Evolutionary conservation across 106 monocot species (phyloP).

Genomic region (Dendrobium huoshanense): DNA sequence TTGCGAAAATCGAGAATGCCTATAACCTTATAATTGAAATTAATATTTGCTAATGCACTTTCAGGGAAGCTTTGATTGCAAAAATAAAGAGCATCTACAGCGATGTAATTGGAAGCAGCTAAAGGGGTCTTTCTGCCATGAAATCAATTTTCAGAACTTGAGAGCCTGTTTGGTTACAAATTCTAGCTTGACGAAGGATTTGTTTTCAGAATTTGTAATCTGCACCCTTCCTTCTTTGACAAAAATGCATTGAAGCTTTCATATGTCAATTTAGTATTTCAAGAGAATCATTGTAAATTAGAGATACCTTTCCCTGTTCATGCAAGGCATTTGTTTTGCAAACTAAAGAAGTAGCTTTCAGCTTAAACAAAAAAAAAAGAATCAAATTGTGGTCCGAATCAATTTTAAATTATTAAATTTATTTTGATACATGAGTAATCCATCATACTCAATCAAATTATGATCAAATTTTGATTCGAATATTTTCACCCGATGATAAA

Average conservation of each 20-base stretch:
- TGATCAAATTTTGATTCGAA: too few relatives aligned
- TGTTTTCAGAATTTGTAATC: neutral
- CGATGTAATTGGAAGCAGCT: constrained; percentile 54
- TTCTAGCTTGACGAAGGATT: neutral
- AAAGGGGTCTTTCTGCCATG: neutral
- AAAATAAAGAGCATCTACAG: constrained; percentile 47
- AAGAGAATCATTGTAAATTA: neutral
- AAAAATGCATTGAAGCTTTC: neutral
- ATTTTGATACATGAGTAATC: neutral
- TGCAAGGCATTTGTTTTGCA: neutral
- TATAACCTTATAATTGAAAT: neutral
- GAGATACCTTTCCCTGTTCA: too few relatives aligned
- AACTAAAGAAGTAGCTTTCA: neutral
- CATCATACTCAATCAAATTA: too few relatives aligned
- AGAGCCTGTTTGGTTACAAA: too few relatives aligned
- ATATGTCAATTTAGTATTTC: neutral
- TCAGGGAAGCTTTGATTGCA: constrained; percentile 52
- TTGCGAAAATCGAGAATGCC: neutral
- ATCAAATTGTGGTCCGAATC: neutral
- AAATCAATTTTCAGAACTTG: too few relatives aligned
- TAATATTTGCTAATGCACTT: neutral
- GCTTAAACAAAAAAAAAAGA: neutral
- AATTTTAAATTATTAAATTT: neutral
- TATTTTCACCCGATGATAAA: too few relatives aligned
- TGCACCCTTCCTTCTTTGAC: neutral